Conservation (phyloP, 306 rosid species). For the Casuarina equisetifolia region DNA sequence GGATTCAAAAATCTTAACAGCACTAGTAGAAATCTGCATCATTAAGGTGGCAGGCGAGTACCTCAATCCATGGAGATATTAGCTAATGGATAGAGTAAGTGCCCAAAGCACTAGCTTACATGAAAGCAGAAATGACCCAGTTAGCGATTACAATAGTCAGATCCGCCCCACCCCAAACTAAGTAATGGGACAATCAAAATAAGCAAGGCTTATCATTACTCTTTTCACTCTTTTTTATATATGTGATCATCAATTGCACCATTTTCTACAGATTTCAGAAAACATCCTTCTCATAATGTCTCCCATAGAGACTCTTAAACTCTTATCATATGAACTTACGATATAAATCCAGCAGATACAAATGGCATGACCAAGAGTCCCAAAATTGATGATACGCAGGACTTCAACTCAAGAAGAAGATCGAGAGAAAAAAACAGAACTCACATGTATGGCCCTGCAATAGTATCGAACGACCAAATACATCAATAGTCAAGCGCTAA, state of each 20-base stretch:
- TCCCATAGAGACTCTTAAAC: background rate
- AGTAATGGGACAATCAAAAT: background rate
- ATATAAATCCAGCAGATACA: constrained; percentile 7
- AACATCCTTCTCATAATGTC: background rate
- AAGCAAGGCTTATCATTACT: background rate
- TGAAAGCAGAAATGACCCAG: background rate
- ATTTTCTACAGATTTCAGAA: background rate
- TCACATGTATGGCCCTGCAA: constrained; percentile 98
- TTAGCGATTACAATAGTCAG: background rate
- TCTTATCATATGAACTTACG: background rate
- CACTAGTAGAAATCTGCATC: background rate
- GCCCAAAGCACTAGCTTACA: background rate
- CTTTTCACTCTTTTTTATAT: background rate
- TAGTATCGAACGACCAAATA: constrained; percentile 32
- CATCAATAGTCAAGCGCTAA: constrained; percentile 16
- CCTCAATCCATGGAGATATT: background rate
- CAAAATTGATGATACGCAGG: constrained; percentile 14
- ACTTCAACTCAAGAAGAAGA: constrained; percentile 37
- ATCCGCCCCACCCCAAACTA: background rate
- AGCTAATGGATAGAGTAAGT: background rate
- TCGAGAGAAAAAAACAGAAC: constrained; percentile 36
- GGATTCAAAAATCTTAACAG: background rate
- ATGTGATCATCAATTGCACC: background rate
- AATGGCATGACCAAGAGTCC: background rate
- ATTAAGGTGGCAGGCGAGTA: background rate